Evolutionary conservation across 2,329 filamentous ascomycete species (phyloP), one percentile per base, ranked within the genome.

Genomic region (Penicillium janthinellum): DNA sequence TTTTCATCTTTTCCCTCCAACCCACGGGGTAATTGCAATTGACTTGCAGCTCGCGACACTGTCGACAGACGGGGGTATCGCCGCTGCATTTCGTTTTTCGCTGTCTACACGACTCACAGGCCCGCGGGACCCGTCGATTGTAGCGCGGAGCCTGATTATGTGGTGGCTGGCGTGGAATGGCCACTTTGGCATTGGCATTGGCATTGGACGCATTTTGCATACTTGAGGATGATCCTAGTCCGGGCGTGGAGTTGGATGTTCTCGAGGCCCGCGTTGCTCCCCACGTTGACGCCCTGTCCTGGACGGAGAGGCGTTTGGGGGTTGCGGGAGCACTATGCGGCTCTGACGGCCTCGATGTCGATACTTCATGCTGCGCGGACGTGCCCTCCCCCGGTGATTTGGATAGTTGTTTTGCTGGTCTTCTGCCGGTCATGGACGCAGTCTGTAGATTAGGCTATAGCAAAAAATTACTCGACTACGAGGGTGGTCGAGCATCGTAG

Each of bases 21-120:
- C 74, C 74, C 58, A 73, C 73, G 5, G 73, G 73, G 48, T 77
- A 77, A 42, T 67, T 67, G 61, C 74, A 77, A 17, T 57, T 52
- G 34, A 70, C 67, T 38, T 71, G 70, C 42, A 73, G 62, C 51
- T 76, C 73, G 41, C 70, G 65, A 64, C 74, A 76, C 52, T 75
- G 72, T 41, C 69, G 64, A 57, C 75, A 77, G 14, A 69, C 57
- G 1, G 75, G 73, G 10, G 68, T 70, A 48, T 75, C 75, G 6
- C 75, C 75, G 58, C 72, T 73, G 65, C 75, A 78, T 67, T 76
- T 78, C 49, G 74, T 76, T 64, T 77, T 77, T n/a, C 74, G 68
- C 54, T 72, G 70, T 53, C 75, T 70, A 62, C 75, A 78, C 37
- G 75, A 73, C 60, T 77, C 73, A 51, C 75, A 78, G 14, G 75